Conservation (phyloP, 345 rosid species). For the Hibiscus trionum region DNA sequence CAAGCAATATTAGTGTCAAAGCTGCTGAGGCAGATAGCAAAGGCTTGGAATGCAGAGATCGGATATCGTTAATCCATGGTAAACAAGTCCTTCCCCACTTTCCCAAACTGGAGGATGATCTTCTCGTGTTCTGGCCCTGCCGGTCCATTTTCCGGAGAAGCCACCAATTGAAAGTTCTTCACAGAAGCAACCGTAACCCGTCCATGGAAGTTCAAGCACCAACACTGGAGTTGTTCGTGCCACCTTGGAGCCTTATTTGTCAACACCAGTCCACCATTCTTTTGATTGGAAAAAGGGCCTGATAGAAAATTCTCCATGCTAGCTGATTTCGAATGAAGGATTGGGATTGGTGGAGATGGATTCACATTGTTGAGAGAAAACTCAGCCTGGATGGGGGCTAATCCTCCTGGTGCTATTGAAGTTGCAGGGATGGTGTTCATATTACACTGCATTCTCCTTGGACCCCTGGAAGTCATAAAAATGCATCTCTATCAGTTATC, state of each 20-base stretch:
- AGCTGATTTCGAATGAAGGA: conserved; percentile 42
- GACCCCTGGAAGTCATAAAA: conserved; percentile 43
- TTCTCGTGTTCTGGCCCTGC: conserved; percentile 39
- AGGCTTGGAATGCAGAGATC: conserved; percentile 75
- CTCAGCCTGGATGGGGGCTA: conserved; percentile 39
- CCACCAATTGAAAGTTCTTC: conserved; percentile 65
- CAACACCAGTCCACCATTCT: conserved; percentile 37
- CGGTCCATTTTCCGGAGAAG: conserved; percentile 37
- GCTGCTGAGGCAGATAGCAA: conserved; percentile 73
- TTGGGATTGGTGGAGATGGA: conserved; percentile 26
- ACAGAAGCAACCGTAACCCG: conserved; percentile 76
- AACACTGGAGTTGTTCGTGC: conserved; percentile 74
- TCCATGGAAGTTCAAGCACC: conserved; percentile 74
- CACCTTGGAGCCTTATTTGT: conserved; percentile 70
- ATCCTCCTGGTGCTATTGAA: conserved; percentile 36
- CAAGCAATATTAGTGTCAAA: conserved; percentile 77
- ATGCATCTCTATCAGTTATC: not conserved
- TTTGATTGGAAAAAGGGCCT: conserved; percentile 24
- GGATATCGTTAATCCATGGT: conserved; percentile 75
- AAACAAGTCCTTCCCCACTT: conserved; percentile 68
- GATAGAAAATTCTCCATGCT: conserved; percentile 23
- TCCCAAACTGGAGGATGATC: conserved; percentile 65
- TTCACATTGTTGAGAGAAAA: conserved; percentile 22
- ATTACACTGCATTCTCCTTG: conserved; percentile 63
- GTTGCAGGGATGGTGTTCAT: conserved; percentile 50